phyloP scores from a whole-genome alignment of 345 rosid genomes.

The Acer yangbiense region DNA sequence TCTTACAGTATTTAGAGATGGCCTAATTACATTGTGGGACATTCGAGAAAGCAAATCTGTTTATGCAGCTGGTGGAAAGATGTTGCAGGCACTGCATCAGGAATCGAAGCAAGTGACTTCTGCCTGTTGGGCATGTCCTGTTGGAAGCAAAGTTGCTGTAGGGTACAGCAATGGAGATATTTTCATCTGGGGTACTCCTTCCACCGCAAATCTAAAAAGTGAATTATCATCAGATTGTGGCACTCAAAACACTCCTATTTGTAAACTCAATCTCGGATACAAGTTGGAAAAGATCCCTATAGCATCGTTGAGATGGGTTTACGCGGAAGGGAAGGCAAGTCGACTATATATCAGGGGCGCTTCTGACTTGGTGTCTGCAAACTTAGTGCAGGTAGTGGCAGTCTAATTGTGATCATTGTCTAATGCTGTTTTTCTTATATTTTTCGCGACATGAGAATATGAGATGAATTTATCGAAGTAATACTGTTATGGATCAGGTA shows the following conservation, averaged over 20 bases:
- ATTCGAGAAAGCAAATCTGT: constrained; percentile 63
- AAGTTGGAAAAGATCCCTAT: constrained; percentile 76
- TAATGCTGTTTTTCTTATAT: neutral
- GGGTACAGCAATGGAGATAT: constrained; percentile 89
- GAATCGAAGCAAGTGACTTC: constrained; percentile 77
- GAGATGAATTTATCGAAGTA: neutral
- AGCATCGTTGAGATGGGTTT: constrained; percentile 65
- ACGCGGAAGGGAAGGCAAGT: constrained; percentile 72
- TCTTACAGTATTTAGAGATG: constrained; percentile 70
- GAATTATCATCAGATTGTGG: constrained; percentile 43
- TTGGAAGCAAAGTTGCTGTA: constrained; percentile 77
- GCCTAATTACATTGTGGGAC: constrained; percentile 75
- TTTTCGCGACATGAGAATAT: neutral
- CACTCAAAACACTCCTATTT: constrained; percentile 45
- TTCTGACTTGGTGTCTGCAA: constrained; percentile 50
- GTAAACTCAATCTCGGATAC: constrained; percentile 85
- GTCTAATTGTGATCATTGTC: neutral
- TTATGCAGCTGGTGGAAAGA: constrained; percentile 58
- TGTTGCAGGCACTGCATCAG: constrained; percentile 45
- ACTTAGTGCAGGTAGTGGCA: constrained; percentile 55
- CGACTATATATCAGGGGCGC: constrained; percentile 71
- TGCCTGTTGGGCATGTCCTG: constrained; percentile 89
- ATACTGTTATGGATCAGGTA: constrained; percentile 44
- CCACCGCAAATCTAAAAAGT: constrained; percentile 31
- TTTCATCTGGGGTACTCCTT: constrained; percentile 66